phyloP scores from a whole-genome alignment of 768 basidiomycete species.

The Phylloporus rhodoxanthus region DNA sequence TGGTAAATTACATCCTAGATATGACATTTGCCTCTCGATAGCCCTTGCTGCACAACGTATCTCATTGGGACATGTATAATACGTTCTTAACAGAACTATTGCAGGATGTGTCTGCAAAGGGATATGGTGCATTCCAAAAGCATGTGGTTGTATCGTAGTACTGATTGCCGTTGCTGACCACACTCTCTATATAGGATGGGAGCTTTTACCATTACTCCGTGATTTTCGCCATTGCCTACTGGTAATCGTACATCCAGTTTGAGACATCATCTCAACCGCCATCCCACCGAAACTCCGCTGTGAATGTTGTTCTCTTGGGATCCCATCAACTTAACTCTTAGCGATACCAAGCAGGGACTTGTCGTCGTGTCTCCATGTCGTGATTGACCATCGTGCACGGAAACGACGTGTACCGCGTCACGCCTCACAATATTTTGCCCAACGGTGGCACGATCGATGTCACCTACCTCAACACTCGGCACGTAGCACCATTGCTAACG shows the following conservation, averaged over 20 bases:
- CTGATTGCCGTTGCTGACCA: neutral
- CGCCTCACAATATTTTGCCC: constrained; percentile 53
- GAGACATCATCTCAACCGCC: neutral
- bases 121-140: neutral
- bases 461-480: constrained; percentile 71
- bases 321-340: neutral
- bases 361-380: constrained; percentile 25
- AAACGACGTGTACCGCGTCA: neutral
- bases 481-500: constrained; percentile 12
- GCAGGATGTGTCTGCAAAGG: neutral
- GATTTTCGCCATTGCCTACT: neutral
- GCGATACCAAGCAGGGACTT: neutral
- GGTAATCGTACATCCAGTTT: neutral
- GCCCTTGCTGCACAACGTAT: neutral
- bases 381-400: constrained; percentile 34
- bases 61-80: neutral
- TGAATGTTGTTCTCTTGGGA: neutral
- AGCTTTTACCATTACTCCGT: neutral
- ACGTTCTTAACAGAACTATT: neutral
- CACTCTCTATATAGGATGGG: neutral
- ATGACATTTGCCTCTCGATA: neutral
- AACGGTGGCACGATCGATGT: constrained; percentile 69
- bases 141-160: no score
- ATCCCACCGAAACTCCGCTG: neutral
- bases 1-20: neutral